Evolutionary conservation across 805 yeast genomes (phyloP), one percentile per base, ranked within the genome.

Genomic region (Candida manassasensis): DNA sequence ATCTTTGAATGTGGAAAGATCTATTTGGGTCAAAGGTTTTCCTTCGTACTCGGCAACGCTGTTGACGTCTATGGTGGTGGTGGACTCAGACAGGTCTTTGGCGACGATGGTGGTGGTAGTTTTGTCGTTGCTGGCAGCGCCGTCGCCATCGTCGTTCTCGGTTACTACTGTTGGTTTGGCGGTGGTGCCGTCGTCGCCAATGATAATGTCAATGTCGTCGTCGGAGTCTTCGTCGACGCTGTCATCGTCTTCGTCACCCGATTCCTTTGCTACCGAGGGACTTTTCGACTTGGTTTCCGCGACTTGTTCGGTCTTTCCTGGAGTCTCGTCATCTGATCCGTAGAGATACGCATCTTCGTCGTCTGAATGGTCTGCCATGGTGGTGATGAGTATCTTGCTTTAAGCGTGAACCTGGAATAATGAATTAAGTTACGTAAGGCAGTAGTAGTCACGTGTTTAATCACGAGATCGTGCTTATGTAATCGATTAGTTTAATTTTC

Each of bases 161-260:
- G 58, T 46, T 2, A 53, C 54, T 4, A 52, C 36, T 17, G 60
- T 40, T 3, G 62, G 28, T n/a, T 44, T 40, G 9, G 53, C 41
- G 34, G 62, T 40, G 2, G 57, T 42, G 10, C 47, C 50, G 12
- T 52, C 48, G 19, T 63, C 69, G 6, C 71, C 74, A 16, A 89
- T 83, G 32, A 89, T 83, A 52, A 90, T 84, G 57, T 89, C 96
- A 22, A 89, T 75, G 49, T 84, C 93, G 37, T 79, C 81, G 13
- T 73, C 81, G 6, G 70, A 73, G 14, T 71, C 79, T 5, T 59
- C 72, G 9, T 65, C 74, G 6, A 61, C 68, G 6, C 61, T 71
- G 3, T 63, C 74, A 11, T 64, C 75, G 0, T 63, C 71, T 2
- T 61, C 74, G 3, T 61, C 75, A 3, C 64, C 73, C 9, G 44